phyloP scores from a whole-genome alignment of 2,329 filamentous ascomycete species.

The Neofusicoccum ribis region DNA sequence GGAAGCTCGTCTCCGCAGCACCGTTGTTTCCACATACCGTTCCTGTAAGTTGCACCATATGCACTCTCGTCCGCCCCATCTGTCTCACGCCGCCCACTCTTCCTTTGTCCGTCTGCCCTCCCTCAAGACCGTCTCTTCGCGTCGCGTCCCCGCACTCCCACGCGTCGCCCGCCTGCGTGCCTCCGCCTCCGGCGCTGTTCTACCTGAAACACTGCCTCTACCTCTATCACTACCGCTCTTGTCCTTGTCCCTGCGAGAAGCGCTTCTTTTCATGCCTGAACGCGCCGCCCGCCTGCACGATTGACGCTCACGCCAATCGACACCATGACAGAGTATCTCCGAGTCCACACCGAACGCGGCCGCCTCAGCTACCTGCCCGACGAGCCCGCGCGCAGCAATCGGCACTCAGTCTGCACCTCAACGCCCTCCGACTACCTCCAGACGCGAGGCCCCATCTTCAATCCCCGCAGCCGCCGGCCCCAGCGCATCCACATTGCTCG shows the following conservation, averaged over 20 bases:
- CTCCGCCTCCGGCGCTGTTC: background rate
- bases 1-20: conserved; percentile 4
- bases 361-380: conserved; percentile 41
- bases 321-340: conserved; percentile 41
- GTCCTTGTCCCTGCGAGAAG: conserved; percentile 1
- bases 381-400: conserved; percentile 26
- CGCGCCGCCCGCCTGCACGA: background rate
- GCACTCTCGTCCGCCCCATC: background rate
- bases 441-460: conserved; percentile 40
- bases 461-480: conserved; percentile 53
- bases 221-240: background rate
- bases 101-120: conserved; percentile 10
- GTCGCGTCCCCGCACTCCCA: background rate
- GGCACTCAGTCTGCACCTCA: conserved; percentile 25
- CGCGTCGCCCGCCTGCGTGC: background rate
- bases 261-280: conserved; percentile 4
- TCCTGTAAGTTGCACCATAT: conserved; percentile 16
- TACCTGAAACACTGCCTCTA: background rate
- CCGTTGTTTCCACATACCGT: conserved; percentile 17
- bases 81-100: conserved; percentile 5
- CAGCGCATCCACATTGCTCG: conserved; percentile 59
- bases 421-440: conserved; percentile 15
- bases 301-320: conserved; percentile 25
- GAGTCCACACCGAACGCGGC: conserved; percentile 40
- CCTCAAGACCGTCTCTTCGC: background rate